Evolutionary conservation across 1,284 basidiomycete species (phyloP).

Genomic region (Puccinia coronata): DNA sequence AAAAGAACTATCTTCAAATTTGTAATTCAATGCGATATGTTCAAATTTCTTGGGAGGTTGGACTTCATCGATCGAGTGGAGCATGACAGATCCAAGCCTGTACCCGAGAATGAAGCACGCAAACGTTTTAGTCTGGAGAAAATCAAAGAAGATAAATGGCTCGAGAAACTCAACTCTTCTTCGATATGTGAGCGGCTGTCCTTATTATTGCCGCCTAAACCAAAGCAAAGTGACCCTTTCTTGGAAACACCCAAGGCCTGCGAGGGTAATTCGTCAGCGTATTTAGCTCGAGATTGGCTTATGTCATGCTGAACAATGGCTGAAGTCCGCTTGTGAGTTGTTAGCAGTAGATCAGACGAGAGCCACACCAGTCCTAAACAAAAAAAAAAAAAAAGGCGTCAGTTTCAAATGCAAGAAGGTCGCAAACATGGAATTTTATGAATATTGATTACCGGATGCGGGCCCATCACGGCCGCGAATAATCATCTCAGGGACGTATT

Average conservation of each 20-base stretch:
- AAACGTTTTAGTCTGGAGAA: neutral
- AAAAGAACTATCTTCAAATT: constrained; percentile 27
- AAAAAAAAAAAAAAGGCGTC: neutral
- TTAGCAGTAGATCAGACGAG: constrained; percentile 27
- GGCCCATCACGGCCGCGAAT: constrained; percentile 40
- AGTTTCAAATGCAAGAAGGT: neutral
- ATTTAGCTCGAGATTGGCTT: constrained; percentile 22
- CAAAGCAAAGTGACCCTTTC: constrained; percentile 28
- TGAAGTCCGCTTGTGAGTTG: constrained; percentile 32
- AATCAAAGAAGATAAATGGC: no score
- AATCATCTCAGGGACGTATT: constrained; percentile 34
- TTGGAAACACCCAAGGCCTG: constrained; percentile 36
- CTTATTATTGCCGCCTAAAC: constrained; percentile 4
- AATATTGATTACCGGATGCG: constrained; percentile 29
- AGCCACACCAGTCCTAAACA: constrained; percentile 37
- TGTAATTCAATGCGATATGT: constrained; percentile 28
- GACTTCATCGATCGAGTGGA: constrained; percentile 8
- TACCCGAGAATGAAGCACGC: neutral
- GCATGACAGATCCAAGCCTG: constrained; percentile 17
- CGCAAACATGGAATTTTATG: neutral
- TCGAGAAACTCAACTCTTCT: constrained; percentile 20
- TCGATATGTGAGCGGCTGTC: constrained; percentile 7
- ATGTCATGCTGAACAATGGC: constrained; percentile 45
- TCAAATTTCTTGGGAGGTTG: constrained; percentile 22
- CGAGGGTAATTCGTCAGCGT: constrained; percentile 31